Conservation (phyloP, 257 asterid genomes). For the Paulownia fortunei region DNA sequence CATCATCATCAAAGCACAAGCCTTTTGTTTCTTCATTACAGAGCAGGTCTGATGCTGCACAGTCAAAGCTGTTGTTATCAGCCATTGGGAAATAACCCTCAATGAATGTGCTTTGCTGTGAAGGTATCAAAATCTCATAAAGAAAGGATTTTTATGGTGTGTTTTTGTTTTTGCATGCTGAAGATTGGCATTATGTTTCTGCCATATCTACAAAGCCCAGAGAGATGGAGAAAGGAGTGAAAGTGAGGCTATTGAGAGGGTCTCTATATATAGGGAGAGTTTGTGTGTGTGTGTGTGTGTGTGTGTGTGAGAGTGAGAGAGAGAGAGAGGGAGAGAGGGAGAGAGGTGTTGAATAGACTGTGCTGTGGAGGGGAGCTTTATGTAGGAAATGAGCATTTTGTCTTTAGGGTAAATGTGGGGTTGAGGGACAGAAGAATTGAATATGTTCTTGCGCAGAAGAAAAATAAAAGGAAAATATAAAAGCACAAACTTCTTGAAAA, state of each 20-base stretch:
- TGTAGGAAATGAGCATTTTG: slow-evolving; percentile 44
- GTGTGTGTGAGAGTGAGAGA: slow-evolving; percentile 4
- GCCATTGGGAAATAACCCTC: slow-evolving; percentile 51
- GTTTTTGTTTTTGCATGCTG: slow-evolving; percentile 37
- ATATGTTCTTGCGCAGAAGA: slow-evolving; percentile 7
- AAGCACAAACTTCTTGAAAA: not conserved
- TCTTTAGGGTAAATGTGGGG: slow-evolving; percentile 48
- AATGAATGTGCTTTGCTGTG: slow-evolving; percentile 34
- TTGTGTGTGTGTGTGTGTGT: not conserved
- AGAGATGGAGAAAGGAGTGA: slow-evolving; percentile 26
- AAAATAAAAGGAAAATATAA: not conserved
- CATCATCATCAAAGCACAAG: slow-evolving; percentile 50
- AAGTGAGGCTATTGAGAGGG: slow-evolving; percentile 30
- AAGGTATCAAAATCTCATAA: slow-evolving; percentile 29
- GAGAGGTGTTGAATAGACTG: not conserved
- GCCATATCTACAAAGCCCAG: slow-evolving; percentile 38
- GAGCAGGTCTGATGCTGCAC: slow-evolving; percentile 47
- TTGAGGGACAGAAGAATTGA: slow-evolving; percentile 19
- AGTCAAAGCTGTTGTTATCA: slow-evolving; percentile 45
- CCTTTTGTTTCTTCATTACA: slow-evolving; percentile 52
- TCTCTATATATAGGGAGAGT: slow-evolving; percentile 20
- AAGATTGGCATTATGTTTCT: slow-evolving; percentile 36
- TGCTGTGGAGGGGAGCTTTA: slow-evolving; percentile 36
- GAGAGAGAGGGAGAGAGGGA: too few relatives aligned
- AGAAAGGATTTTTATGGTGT: slow-evolving; percentile 38